Evolutionary conservation across 345 rosid genomes (phyloP).

Genomic region (Limnanthes douglasii): DNA sequence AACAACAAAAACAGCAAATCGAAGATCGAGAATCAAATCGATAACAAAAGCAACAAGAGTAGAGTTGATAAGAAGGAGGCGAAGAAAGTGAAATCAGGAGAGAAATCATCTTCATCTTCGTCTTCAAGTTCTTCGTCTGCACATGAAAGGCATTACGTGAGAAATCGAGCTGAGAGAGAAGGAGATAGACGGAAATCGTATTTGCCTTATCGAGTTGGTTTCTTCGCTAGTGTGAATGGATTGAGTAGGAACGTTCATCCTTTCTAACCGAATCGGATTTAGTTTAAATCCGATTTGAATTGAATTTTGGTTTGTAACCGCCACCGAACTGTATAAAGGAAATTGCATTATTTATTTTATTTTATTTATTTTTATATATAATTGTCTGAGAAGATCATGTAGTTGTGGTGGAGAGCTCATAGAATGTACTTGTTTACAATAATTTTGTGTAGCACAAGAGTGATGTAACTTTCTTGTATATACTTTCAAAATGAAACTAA

Average conservation of each 20-base stretch:
- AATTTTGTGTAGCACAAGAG: no score
- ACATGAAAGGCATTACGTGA: conserved; percentile 32
- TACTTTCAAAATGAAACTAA: no score
- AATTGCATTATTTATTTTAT: no score
- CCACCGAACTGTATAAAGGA: no score
- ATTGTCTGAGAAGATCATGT: no score
- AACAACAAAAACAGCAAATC: background rate
- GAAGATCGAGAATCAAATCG: conserved; percentile 3
- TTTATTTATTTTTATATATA: no score
- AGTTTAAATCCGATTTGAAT: no score
- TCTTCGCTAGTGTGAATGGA: conserved; percentile 34
- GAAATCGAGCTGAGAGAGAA: conserved; percentile 15
- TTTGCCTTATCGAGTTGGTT: conserved; percentile 39
- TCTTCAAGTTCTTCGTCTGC: conserved; percentile 12
- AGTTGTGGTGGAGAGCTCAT: no score
- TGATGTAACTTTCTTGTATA: no score
- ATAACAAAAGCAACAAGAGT: conserved; percentile 2
- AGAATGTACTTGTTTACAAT: no score
- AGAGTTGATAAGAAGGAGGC: background rate
- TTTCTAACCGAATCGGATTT: no score
- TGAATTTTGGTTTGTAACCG: no score
- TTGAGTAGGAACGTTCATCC: conserved; percentile 38
- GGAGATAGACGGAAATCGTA: conserved; percentile 26
- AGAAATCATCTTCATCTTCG: conserved; percentile 4
- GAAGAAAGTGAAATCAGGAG: conserved; percentile 1